phyloP scores from a whole-genome alignment of 331 rosid species.

The Saraca asoca region DNA sequence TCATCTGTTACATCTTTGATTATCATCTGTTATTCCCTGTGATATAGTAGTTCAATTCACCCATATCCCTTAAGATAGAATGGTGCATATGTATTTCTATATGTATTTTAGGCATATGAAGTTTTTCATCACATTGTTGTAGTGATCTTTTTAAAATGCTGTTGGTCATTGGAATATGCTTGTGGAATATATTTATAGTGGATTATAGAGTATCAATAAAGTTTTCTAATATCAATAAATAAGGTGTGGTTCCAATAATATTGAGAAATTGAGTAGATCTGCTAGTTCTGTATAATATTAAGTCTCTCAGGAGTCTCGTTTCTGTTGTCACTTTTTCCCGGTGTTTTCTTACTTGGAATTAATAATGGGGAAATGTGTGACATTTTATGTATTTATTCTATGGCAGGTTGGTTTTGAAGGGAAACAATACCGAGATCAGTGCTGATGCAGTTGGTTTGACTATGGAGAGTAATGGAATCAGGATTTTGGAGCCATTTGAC shows the following conservation, averaged over 20 bases:
- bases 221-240: not conserved
- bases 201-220: not conserved
- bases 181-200: not conserved
- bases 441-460: slow-evolving; percentile 85
- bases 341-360: not conserved
- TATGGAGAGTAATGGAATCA: slow-evolving; percentile 92
- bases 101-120: not conserved
- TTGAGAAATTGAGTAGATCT: slow-evolving; percentile 3
- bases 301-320: not conserved
- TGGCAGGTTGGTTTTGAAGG: slow-evolving; percentile 78
- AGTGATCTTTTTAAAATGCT: not conserved
- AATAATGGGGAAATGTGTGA: slow-evolving; percentile 21
- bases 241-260: not conserved
- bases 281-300: not conserved
- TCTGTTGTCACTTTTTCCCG: not conserved
- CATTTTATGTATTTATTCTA: slow-evolving; percentile 37
- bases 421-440: slow-evolving; percentile 72
- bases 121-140: not conserved
- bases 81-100: not conserved
- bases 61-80: too few species aligned
- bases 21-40: not conserved
- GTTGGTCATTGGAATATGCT: not conserved
- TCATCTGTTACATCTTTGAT: not conserved
- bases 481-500: slow-evolving; percentile 96
- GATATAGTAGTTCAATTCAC: not conserved